Conservation (phyloP, 2,329 filamentous ascomycete genomes). For the Colletotrichum camelliae region DNA sequence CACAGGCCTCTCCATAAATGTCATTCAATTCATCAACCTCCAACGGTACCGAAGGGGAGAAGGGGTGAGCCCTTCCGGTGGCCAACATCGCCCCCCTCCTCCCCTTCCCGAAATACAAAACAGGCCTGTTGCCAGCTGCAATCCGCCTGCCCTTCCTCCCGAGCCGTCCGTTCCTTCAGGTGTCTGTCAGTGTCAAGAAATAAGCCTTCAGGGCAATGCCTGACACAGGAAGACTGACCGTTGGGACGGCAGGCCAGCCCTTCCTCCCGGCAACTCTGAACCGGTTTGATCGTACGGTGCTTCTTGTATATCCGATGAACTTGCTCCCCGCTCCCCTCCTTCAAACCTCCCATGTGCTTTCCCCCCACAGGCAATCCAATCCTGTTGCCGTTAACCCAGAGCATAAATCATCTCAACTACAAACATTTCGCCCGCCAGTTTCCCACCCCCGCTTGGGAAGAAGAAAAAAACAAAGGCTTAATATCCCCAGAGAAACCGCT, state of each 20-base stretch:
- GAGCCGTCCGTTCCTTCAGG: neutral
- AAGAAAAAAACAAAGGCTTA: neutral
- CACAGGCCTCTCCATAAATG: neutral
- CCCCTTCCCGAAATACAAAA: neutral
- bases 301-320: slow-evolving; percentile 8
- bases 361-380: neutral
- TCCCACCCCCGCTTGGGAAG: neutral
- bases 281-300: neutral
- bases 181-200: neutral
- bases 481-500: neutral
- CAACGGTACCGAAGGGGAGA: neutral
- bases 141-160: neutral
- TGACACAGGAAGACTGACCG: neutral
- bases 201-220: neutral
- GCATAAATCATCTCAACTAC: slow-evolving; percentile 9
- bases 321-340: neutral
- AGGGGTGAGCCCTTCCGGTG: neutral
- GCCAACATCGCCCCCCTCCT: neutral
- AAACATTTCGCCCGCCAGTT: neutral
- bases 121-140: neutral
- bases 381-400: neutral
- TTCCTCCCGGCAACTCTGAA: slow-evolving; percentile 1
- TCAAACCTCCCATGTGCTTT: neutral
- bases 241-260: neutral
- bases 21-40: slow-evolving; percentile 5